These are phyloP conservation scores for Urostyla sp. DNA, from an alignment of 73 alveolate species.

Conservation along the genomic window DNA sequence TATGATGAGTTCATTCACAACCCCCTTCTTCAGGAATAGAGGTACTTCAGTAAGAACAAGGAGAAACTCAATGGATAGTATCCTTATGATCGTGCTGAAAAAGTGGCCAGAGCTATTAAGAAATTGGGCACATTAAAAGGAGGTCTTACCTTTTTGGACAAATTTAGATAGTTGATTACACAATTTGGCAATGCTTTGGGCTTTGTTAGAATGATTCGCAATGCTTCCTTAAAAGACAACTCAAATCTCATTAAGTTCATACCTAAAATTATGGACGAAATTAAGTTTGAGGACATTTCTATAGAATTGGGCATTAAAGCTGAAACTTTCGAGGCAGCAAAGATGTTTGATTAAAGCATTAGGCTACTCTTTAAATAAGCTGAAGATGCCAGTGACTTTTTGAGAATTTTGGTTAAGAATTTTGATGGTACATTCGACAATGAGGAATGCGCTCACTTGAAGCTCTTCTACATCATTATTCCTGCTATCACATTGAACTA, in stretches of 20 bases:
- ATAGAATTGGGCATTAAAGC: constrained; percentile 81
- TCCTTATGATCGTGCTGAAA: constrained; percentile 93
- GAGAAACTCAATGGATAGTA: constrained; percentile 87
- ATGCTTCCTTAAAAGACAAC: constrained; percentile 92
- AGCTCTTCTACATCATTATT: constrained; percentile 88
- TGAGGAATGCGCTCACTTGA: constrained; percentile 87
- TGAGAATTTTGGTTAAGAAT: constrained; percentile 84
- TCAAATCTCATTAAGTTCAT: constrained; percentile 88
- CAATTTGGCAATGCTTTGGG: constrained; percentile 98
- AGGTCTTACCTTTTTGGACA: constrained; percentile 82
- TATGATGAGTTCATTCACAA: constrained; percentile 93
- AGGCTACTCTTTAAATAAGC: constrained; percentile 80
- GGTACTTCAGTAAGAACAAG: constrained; percentile 90
- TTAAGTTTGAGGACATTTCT: constrained; percentile 67
- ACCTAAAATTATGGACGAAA: constrained; percentile 76
- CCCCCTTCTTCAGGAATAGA: constrained; percentile 90
- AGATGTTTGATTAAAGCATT: constrained; percentile 89
- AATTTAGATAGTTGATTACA: constrained; percentile 91
- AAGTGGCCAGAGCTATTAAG: constrained; percentile 83
- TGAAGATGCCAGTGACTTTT: constrained; percentile 92
- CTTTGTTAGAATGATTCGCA: constrained; percentile 92
- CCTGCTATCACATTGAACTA: constrained; percentile 94
- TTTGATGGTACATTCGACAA: constrained; percentile 84
- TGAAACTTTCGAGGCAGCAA: constrained; percentile 84
- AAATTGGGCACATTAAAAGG: constrained; percentile 89